These are phyloP conservation scores for Crassisporium funariophilum DNA, from an alignment of 768 basidiomycete genomes.

Conservation along the genomic window DNA sequence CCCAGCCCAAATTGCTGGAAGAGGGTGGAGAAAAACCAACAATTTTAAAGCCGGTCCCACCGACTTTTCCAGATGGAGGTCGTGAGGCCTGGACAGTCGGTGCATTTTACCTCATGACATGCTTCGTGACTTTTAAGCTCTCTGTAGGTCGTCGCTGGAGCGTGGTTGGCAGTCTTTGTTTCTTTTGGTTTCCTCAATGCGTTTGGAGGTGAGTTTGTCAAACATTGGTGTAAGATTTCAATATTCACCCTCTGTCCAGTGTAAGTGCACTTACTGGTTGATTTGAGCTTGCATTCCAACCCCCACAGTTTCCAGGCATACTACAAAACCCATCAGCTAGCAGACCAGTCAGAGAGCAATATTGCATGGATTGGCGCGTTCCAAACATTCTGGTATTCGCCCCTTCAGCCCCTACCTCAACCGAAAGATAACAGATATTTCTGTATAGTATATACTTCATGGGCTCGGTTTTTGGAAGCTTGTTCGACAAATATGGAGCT, in stretches of 20 bases:
- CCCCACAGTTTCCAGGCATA: slow-evolving; percentile 23
- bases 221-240: no score
- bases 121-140: neutral
- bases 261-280: no score
- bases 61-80: slow-evolving; percentile 17
- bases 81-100: slow-evolving; percentile 18
- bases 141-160: slow-evolving; percentile 9
- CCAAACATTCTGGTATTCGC: slow-evolving; percentile 19
- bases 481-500: slow-evolving; percentile 19
- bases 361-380: slow-evolving; percentile 29
- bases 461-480: slow-evolving; percentile 17
- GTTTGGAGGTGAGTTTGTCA: slow-evolving; percentile 17
- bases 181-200: slow-evolving; percentile 21
- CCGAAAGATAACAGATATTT: no score
- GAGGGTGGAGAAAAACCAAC: no score
- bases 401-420: neutral
- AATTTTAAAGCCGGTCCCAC: neutral
- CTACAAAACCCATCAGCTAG: slow-evolving; percentile 21
- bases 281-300: no score
- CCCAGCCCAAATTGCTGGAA: neutral
- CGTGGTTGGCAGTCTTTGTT: slow-evolving; percentile 18
- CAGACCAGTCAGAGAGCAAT: slow-evolving; percentile 18
- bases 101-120: neutral
- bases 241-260: no score
- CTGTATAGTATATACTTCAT: slow-evolving; percentile 16